Base-by-base conservation (phyloP, 176 grass and related monocot genomes). In the Sorghum bicolor region DNA sequence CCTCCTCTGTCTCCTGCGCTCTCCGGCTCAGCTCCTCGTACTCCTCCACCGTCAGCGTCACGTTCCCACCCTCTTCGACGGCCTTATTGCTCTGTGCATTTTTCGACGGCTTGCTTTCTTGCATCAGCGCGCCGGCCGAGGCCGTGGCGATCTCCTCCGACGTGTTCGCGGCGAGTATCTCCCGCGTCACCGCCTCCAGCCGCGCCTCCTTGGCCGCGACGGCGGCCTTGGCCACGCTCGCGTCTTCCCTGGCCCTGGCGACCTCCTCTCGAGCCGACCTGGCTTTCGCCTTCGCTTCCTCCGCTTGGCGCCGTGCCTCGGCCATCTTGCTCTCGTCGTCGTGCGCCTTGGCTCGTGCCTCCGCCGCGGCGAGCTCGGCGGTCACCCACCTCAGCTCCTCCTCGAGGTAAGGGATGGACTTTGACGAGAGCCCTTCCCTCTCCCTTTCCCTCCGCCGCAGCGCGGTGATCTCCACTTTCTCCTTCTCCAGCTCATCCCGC, bases 11-110 rank as follows among this genome's bases (percentile, higher is more conserved):
- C 32, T 93, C 90, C 20, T 67, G 33, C 13, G 91, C 89, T 62
- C 82, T 22, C 78, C 88, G 86, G 80, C 95, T 91, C 70, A 97
- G 57, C 26, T 84, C 83, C 2, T 79, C 79, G 87, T 93, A 97
- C 74, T 91, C 92, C n/a, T 88, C 90, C 14, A 63, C 11, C 20
- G 67, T 26, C 41, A 98, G 20, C 0, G 82, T 87, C 48, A 98
- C 81, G 57, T 10, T 15, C 12, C 5, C 26, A 25, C 17, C 17
- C 48, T 41, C 41, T 41, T 81, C 73, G 8, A 12, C 22, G 55
- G 13, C 85, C 53, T n/a, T 24, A 34, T 80, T 47, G 13, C 20
- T 32, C 10, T 45, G 12, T 16, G 37, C 24, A 7, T n/a, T 58
- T 26, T 25, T 12, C 2, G 52, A 55, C 17, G 30, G 16, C 61